Conservation (phyloP, 139 green algal species). For the Asterochloris sp. region DNA sequence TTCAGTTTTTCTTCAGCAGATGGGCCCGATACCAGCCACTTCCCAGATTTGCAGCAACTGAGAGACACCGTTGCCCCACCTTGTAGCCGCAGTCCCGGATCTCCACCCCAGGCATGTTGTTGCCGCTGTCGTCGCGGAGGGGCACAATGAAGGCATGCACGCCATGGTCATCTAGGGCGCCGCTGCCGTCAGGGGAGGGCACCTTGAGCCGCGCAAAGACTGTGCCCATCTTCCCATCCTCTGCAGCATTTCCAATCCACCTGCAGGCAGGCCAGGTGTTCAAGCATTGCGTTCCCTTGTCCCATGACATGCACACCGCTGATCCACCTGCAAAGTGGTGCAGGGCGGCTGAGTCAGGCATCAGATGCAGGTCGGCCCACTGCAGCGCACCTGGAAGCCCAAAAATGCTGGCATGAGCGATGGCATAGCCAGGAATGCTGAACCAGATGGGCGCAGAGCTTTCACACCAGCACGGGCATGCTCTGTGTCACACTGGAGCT, state of each 20-base stretch:
- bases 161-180: constrained; percentile 71
- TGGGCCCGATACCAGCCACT: no score
- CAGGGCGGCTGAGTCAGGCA: no score
- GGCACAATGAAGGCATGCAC: constrained; percentile 82
- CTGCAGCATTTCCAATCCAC: constrained; percentile 83
- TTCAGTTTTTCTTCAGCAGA: no score
- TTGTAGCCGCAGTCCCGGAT: constrained; percentile 94
- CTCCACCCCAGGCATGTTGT: constrained; percentile 73
- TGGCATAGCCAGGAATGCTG: no score
- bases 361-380: no score
- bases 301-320: neutral
- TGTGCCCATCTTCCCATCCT: constrained; percentile 68
- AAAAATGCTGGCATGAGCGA: no score
- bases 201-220: constrained; percentile 82
- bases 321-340: neutral
- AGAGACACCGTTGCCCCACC: constrained; percentile 26
- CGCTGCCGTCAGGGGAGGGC: constrained; percentile 46
- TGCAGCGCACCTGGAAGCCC: no score
- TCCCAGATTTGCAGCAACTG: no score
- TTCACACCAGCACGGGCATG: no score
- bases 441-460: no score
- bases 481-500: no score
- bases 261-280: neutral
- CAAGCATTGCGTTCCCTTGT: neutral
- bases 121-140: constrained; percentile 45